Evolutionary conservation across 176 grass and related monocot species (phyloP), one percentile per base, ranked within the genome.

Genomic region (Oryza glaberrima): DNA sequence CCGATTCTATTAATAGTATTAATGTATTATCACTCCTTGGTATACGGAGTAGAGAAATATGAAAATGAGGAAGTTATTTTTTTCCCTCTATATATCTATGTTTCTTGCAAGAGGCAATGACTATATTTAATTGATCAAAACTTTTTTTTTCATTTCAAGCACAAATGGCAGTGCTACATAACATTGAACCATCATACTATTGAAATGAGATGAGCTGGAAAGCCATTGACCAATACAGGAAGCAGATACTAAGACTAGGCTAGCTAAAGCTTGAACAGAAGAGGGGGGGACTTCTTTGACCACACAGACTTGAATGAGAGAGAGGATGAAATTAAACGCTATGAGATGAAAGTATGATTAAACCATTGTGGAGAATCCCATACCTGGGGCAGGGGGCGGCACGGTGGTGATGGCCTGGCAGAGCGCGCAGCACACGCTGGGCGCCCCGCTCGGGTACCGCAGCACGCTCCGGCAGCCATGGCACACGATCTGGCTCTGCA

Each of bases 401-500:
- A 93, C 93, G 3, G 87, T 75, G 67, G 91, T 93, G 78, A 95
- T 83, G 72, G 95, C 68, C 25, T 85, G 90, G 73, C 95, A 98
- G 15, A 95, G 54, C 45, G 91, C 89, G 83, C 95, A 95, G 76
- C 93, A 95, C 65, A 98, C 91, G 72, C 87, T 92, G 46, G 87
- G 88, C 22, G 95, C 93, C 35, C 93, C 95, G 20, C 81, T 83
- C 56, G 91, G 89, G 85, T 95, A 95, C 70, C 88, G 73, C 23
- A 98, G 90, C 3, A 95, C 51, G 70, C 70, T 90, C 83, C 91
- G 84, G 65, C 95, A 98, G 0, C 87, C 89, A 20, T 86, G 90
- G 83, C 95, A 98, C 58, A 98, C 91, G 83, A 98, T 86, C 82
- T 98, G 95, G 93, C 82, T 92, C 87, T 94, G 86, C 70, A 93